A percentile compares a stretch with the other conserved stretches of the same genome.
These are phyloP conservation scores for Candida sanyaensis DNA, from an alignment of 1,139 yeast species.

Conservation along the genomic window DNA sequence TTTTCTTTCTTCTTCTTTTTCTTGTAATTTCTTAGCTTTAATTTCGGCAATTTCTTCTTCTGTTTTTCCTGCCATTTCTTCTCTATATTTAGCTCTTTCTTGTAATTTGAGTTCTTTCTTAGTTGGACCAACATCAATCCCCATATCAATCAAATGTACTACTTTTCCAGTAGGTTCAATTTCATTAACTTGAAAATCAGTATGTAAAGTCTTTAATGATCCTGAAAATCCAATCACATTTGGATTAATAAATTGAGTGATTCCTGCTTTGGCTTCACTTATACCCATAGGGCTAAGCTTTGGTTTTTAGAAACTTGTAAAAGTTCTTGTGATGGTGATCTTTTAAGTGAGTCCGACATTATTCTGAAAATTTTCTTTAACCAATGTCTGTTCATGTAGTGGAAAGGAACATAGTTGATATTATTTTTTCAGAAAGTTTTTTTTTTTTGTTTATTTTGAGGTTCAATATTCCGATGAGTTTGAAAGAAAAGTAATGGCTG, in stretches of 20 bases:
- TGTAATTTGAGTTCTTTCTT: constrained; percentile 55
- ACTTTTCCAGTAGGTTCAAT: constrained; percentile 69
- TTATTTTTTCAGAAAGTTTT: background rate
- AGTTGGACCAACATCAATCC: constrained; percentile 54
- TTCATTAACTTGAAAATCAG: constrained; percentile 95
- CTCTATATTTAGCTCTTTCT: constrained; percentile 41
- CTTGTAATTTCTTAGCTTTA: constrained; percentile 25
- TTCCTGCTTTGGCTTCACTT: constrained; percentile 68
- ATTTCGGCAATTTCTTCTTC: constrained; percentile 37
- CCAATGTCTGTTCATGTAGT: background rate
- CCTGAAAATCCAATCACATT: constrained; percentile 71
- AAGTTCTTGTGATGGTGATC: constrained; percentile 7
- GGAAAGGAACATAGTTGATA: background rate
- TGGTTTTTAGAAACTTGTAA: constrained; percentile 10
- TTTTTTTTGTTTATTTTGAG: background rate
- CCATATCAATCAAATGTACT: constrained; percentile 73
- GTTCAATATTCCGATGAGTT: too few species aligned
- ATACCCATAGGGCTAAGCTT: constrained; percentile 44
- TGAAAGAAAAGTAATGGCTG: too few species aligned
- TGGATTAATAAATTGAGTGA: constrained; percentile 64
- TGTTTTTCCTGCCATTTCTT: constrained; percentile 32
- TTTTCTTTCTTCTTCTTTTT: constrained; percentile 17
- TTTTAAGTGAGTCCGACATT: constrained; percentile 11
- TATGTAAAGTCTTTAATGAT: constrained; percentile 79
- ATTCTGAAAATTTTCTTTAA: background rate